These are phyloP conservation scores for Tilletia indica DNA, from an alignment of 1,284 basidiomycete genomes.

Conservation along the genomic window DNA sequence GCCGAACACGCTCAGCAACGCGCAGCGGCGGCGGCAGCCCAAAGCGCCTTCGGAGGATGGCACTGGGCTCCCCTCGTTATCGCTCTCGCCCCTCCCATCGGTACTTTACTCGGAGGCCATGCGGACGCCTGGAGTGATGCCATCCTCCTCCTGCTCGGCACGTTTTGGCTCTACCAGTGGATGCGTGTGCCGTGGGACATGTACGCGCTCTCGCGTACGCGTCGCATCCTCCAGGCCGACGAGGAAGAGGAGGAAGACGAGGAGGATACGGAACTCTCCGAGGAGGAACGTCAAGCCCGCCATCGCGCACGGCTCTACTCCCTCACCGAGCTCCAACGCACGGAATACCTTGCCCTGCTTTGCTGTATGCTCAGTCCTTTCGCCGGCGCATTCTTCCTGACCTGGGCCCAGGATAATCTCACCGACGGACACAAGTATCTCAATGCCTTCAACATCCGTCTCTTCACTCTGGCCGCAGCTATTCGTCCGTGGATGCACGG, in stretches of 20 bases:
- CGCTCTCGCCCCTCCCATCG: conserved; percentile 45
- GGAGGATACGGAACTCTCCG: conserved; percentile 22
- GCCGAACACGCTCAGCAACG: conserved; percentile 19
- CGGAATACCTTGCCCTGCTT: conserved; percentile 50
- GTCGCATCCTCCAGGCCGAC: conserved; percentile 34
- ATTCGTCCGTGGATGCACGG: conserved; percentile 54
- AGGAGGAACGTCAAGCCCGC: conserved; percentile 18
- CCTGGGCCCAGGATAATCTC: conserved; percentile 51
- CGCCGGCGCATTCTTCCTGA: conserved; percentile 52
- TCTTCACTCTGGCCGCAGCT: conserved; percentile 55
- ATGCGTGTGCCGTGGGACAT: conserved; percentile 50
- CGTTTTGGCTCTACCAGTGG: conserved; percentile 55
- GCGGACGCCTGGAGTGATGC: conserved; percentile 57
- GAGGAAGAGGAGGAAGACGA: conserved; percentile 21
- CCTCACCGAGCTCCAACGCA: conserved; percentile 46
- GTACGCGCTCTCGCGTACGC: conserved; percentile 47
- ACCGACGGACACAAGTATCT: conserved; percentile 50
- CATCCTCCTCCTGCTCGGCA: conserved; percentile 54
- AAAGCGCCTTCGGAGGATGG: conserved; percentile 39
- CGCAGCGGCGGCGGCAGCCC: conserved; percentile 22
- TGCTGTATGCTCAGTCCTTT: conserved; percentile 51
- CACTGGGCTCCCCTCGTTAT: conserved; percentile 44
- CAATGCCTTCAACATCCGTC: conserved; percentile 54
- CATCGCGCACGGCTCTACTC: conserved; percentile 33
- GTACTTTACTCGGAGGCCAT: conserved; percentile 46